Evolutionary conservation across 225 moss, liverwort and hornwort species (phyloP).

Genomic region (Sphagnum contortum): DNA sequence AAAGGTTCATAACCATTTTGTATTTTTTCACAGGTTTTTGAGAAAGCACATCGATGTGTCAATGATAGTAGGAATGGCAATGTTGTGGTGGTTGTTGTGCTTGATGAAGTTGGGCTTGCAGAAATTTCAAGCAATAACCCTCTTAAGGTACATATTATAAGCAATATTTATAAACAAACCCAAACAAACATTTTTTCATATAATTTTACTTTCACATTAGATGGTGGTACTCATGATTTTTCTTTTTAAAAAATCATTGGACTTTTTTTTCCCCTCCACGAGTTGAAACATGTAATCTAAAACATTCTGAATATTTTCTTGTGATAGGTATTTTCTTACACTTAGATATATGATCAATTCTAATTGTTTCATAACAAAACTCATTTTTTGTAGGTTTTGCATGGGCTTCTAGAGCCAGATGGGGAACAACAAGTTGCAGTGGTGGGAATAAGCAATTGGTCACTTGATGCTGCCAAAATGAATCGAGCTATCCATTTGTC

Average conservation of each 20-base stretch:
- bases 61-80: constrained; percentile 38
- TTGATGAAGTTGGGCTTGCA: constrained; percentile 59
- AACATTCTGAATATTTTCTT: too few species aligned
- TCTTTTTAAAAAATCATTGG: too few species aligned
- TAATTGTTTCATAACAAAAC: too few species aligned
- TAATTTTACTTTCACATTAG: too few species aligned
- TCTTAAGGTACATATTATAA: constrained; percentile 31
- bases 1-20: too few species aligned
- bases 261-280: too few species aligned
- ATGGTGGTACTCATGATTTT: too few species aligned
- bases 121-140: constrained; percentile 58
- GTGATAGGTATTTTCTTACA: too few species aligned
- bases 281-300: too few species aligned
- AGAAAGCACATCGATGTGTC: constrained; percentile 47
- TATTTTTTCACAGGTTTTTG: constrained; percentile 30
- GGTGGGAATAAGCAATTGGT: constrained; percentile 65
- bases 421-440: constrained; percentile 51
- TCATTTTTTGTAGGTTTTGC: constrained; percentile 23
- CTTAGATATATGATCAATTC: too few species aligned
- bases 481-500: constrained; percentile 60
- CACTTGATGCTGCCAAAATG: constrained; percentile 64
- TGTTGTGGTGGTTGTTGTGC: constrained; percentile 54
- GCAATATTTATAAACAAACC: too few species aligned
- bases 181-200: too few species aligned
- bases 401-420: constrained; percentile 52